Conservation (phyloP, 352 stramenopile genomes). For the Phytophthora colocasiae region DNA sequence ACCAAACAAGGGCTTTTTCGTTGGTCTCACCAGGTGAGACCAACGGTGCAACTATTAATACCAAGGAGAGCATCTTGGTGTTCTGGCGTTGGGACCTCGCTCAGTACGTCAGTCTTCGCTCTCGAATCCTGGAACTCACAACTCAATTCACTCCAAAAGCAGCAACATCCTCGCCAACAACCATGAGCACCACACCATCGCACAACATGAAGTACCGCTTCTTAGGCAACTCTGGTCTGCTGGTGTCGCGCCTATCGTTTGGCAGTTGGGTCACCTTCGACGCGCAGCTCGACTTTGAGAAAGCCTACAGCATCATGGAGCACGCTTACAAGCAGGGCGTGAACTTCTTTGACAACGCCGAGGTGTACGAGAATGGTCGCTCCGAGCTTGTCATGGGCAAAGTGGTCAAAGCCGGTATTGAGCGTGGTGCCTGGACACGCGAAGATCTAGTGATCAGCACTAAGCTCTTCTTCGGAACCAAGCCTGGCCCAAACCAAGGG, state of each 20-base stretch:
- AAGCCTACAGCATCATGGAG: conserved; percentile 64
- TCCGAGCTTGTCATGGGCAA: conserved; percentile 66
- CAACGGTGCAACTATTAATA: conserved; percentile 10
- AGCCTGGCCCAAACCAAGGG: conserved; percentile 39
- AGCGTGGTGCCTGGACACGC: conserved; percentile 45
- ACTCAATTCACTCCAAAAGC: conserved; percentile 11
- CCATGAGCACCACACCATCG: conserved; percentile 16
- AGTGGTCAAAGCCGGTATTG: conserved; percentile 58
- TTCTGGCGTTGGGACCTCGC: conserved; percentile 24
- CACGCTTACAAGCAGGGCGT: conserved; percentile 68
- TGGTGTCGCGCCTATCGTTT: conserved; percentile 60
- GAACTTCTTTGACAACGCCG: conserved; percentile 79
- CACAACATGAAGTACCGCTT: conserved; percentile 72
- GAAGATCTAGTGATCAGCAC: conserved; percentile 73
- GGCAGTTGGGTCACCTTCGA: conserved; percentile 63
- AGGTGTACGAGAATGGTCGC: conserved; percentile 58
- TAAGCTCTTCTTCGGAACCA: conserved; percentile 69
- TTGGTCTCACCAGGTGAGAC: no score
- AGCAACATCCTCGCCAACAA: conserved; percentile 5
- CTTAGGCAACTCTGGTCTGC: conserved; percentile 55
- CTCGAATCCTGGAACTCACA: conserved; percentile 7
- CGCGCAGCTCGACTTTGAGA: conserved; percentile 57
- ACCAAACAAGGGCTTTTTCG: no score
- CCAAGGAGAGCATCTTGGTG: conserved; percentile 14
- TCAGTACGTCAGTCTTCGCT: conserved; percentile 16